phyloP scores from a whole-genome alignment of 2,329 filamentous ascomycete genomes.

The Scedosporium aurantiacum region DNA sequence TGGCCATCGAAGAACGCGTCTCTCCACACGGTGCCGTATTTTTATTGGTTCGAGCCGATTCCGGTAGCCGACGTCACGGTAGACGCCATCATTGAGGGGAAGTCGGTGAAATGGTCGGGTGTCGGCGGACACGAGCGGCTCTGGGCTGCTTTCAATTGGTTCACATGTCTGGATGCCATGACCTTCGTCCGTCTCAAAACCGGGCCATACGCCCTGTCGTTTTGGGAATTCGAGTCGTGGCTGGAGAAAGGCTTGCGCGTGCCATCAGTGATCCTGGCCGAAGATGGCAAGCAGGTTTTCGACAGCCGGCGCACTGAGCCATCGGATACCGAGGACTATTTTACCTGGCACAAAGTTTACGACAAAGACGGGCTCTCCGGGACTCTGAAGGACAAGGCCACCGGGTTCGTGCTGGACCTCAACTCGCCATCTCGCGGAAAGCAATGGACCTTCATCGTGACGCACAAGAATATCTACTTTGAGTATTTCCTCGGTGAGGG shows the following conservation, averaged over 20 bases:
- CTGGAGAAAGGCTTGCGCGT: constrained; percentile 1
- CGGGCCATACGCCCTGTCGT: constrained; percentile 2
- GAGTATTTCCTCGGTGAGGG: constrained; percentile 4
- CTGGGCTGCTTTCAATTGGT: constrained; percentile 13
- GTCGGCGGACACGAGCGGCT: constrained; percentile 15
- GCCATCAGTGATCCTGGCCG: not conserved
- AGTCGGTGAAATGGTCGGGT: constrained; percentile 10
- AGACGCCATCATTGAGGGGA: constrained; percentile 10
- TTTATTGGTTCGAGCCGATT: constrained; percentile 13
- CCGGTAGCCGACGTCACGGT: constrained; percentile 10
- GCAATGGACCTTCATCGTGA: constrained; percentile 5
- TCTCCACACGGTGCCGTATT: constrained; percentile 10
- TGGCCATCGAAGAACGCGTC: constrained; percentile 5
- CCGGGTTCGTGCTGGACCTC: constrained; percentile 1
- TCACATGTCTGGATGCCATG: constrained; percentile 3
- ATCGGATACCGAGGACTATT: constrained; percentile 5
- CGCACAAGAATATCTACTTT: constrained; percentile 3
- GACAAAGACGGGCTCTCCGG: not conserved
- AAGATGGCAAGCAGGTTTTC: constrained; percentile 1
- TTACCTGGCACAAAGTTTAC: constrained; percentile 3
- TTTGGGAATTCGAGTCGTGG: constrained; percentile 4
- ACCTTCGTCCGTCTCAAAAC: constrained; percentile 2
- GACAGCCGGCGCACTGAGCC: constrained; percentile 3
- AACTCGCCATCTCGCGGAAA: constrained; percentile 2
- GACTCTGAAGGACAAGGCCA: constrained; percentile 4